Evolutionary conservation across 2,329 filamentous ascomycete genomes (phyloP), one percentile per base, ranked within the genome.

Genomic region (Epicoccum nigrum): DNA sequence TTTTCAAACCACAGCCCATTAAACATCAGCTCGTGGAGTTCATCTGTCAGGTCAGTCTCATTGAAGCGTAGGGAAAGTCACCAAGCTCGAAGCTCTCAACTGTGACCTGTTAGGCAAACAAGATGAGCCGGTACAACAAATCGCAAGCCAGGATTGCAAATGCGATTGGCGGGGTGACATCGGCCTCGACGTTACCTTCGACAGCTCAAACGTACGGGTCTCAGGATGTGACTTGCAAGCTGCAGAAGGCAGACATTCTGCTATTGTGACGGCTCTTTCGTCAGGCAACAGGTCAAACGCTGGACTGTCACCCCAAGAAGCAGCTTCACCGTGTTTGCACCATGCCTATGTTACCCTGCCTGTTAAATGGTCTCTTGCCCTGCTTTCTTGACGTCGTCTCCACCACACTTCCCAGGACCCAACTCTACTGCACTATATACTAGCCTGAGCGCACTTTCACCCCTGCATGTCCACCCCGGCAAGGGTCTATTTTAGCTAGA

Each of bases 301-400:
- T 50, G 34, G 33, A 42, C 32, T 20, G 54, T 60, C 55, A 63
- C 60, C 43, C 50, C 44, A 37, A 47, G 33, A 51, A 43, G 35
- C 31, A 21, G n/a, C 57, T 60, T 64, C 63, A 65, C 63, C 48
- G 58, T 32, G 32, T 15, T 27, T 33, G 39, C 32, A 28, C 37
- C 35, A 34, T 16, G n/a, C n/a, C 16, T 27, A 31, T 17, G 38
- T 45, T 30, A 28, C 28, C 45, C 21, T 42, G 25, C 12, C 33
- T 11, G 20, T 42, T 63, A 57, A 60, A 63, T 58, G 57, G 16
- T 15, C 60, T 38, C 55, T 50, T 54, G 59, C 67, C 51, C 58
- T 65, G 60, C 62, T 63, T 40, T 54, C 54, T 67, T 63, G 40
- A 68, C 63, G 69, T 54, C 41, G 48, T 32, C 35, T 47, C 41